Evolutionary conservation across 2,329 filamentous ascomycete genomes (phyloP), one percentile per base, ranked within the genome.

Genomic region (Fusarium sp.): DNA sequence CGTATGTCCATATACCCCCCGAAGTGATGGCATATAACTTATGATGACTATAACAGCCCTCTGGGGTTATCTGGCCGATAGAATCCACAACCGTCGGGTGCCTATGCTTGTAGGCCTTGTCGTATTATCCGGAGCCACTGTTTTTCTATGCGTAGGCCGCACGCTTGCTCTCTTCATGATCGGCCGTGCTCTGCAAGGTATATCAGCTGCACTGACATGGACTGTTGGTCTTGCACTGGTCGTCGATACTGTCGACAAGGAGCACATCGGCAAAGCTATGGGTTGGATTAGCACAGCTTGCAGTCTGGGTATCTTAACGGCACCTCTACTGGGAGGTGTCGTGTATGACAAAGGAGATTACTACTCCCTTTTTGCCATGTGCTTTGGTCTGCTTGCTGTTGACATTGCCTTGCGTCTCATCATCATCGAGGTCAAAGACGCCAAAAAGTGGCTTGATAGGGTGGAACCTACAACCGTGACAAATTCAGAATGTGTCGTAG

Each of bases 1-100:
- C 79, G 79, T 81, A 73, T 30, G 64, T 77, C 72, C 27, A 35
- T 23, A 4, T 18, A 9, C 23, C 23, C 23, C 23, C n/a, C 46
- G 18, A 42, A 30, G n/a, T 44, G 2, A 42, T 30, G 32, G 35
- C 17, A 32, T 14, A 49, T 55, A 38, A 27, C 68, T 52, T 18
- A 62, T 37, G 33, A 26, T 37, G 53, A 13, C 30, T 53, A 48
- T 50, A 33, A 52, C 56, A 81, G 80, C 80, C 23, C 52, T 81
- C 37, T 81, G 79, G 79, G 79, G 80, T 18, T 78, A 79, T 48
- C 70, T 81, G 32, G 80, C 80, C 38, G 80, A 81, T 60, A 76
- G 77, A 27, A 78, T 76, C 40, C 76, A 76, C 42, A 77, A 78
- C 52, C 78, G 79, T 15, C 76, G 76, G 30, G 50, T 76, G 4